These are phyloP conservation scores for Neocallimastix lanati DNA, from an alignment of 192 early-diverging fungal species.

Conservation along the genomic window DNA sequence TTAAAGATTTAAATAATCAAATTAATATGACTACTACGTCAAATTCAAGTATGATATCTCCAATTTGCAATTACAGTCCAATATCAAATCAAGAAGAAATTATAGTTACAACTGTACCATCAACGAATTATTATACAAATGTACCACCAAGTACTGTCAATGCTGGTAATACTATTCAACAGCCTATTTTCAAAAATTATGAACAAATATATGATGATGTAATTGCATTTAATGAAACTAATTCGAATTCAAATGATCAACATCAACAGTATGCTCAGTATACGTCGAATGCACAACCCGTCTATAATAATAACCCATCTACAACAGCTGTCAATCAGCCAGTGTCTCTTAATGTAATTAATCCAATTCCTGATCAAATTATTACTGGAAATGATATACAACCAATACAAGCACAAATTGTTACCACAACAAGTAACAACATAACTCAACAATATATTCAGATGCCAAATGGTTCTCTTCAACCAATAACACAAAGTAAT, in stretches of 20 bases:
- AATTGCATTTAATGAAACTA: neutral
- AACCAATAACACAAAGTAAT: too few species aligned
- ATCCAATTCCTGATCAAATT: too few species aligned
- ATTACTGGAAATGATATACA: too few species aligned
- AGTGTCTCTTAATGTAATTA: too few species aligned
- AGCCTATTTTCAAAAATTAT: neutral
- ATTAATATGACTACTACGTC: neutral
- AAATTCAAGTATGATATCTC: neutral
- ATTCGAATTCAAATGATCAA: neutral
- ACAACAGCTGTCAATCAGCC: too few species aligned
- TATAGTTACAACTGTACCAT: neutral
- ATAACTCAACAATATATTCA: too few species aligned
- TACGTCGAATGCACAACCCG: neutral
- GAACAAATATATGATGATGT: neutral
- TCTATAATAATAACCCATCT: neutral
- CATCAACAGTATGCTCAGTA: neutral
- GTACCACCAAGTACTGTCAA: neutral
- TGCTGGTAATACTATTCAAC: neutral
- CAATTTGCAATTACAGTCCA: neutral
- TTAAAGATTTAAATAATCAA: neutral
- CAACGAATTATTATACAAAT: neutral
- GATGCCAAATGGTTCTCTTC: too few species aligned
- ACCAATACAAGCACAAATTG: too few species aligned
- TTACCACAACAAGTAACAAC: too few species aligned
- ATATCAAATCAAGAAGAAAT: neutral